A percentile compares a stretch with the other conserved stretches of the same genome.
phyloP scores from a whole-genome alignment of 176 grass and related monocot species.

The Carex myosuroides region DNA sequence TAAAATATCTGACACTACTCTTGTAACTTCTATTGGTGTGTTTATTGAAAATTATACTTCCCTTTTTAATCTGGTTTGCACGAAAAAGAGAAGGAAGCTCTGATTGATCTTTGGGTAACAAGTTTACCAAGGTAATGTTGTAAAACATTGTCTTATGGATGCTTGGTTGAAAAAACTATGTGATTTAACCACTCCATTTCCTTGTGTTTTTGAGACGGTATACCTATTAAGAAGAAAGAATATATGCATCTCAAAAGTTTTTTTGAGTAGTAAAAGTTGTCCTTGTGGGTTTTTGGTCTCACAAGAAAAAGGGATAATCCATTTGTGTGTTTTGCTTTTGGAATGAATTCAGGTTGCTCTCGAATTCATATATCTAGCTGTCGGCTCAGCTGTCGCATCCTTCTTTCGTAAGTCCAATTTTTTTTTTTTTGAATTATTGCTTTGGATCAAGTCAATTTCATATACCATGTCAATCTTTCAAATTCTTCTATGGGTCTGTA shows the following conservation, averaged over 20 bases:
- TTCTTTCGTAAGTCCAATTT: slow-evolving; percentile 71
- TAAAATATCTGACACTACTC: not conserved
- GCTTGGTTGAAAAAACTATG: not conserved
- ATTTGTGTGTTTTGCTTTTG: not conserved
- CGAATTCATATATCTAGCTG: slow-evolving; percentile 75
- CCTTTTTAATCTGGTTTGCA: not conserved
- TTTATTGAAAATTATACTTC: not conserved
- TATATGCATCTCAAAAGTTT: not conserved
- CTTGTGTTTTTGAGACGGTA: not conserved
- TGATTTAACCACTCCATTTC: not conserved
- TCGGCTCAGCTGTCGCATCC: slow-evolving; percentile 67
- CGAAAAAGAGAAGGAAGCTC: not conserved
- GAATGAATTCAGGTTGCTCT: slow-evolving; percentile 37
- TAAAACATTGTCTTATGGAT: not conserved
- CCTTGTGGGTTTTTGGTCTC: not conserved
- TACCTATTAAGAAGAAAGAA: not conserved
- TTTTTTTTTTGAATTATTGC: slow-evolving; percentile 18
- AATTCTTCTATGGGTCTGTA: not conserved
- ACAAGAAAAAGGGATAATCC: not conserved
- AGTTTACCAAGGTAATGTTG: not conserved
- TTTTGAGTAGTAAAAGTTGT: not conserved
- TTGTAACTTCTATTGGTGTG: not conserved
- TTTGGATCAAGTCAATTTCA: slow-evolving; percentile 3
- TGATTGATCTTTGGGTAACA: not conserved
- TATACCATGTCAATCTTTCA: not conserved